Evolutionary conservation across 2,329 filamentous ascomycete species (phyloP), one percentile per base, ranked within the genome.

Genomic region (Epichloe glyceriae): DNA sequence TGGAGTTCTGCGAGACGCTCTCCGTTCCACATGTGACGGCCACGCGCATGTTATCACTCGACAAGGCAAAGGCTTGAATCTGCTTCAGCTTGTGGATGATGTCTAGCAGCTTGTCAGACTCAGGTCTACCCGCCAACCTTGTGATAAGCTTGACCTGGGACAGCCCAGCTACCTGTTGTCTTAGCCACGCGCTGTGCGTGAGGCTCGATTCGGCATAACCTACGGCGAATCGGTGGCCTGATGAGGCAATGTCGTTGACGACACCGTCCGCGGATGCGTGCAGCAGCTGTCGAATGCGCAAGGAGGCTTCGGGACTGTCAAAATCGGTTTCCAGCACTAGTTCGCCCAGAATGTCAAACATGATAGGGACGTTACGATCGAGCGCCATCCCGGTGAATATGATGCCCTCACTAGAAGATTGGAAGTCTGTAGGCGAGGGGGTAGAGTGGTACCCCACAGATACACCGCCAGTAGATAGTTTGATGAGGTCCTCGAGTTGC

Each of bases 401-500:
- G 26, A 98, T 71, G 0, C 93, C 93, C 67, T 98, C 93, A 17
- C 79, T 82, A 8, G 83, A 85, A 26, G 77, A 72, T 33, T 78
- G 75, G 50, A 87, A 80, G 56, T 91, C 80, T 1, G 76, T 76
- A 0, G 91, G 88, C 2, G 83, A 88, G 0, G 90, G 80, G 0
- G 85, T 82, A n/a, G 85, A 80, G 67, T 94, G 86, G 58, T 95
- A 90, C 1, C 85, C 83, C 15, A 94, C 82, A 3, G 83, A 86
- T 38, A 98, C 79, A 10, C 93, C 93, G 19, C 93, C 93, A 1
- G 93, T 97, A 71, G 94, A 95, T 33, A 97, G 76, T 67, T 97
- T 97, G 66, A 98, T 96, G 50, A 90, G 70, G 62, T 97, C 93
- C 67, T 98, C 93, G 48, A 97, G 79, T 65, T 96, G 83, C 65